Conservation (phyloP, 2,329 filamentous ascomycete species). For the Huntiella decipiens region DNA sequence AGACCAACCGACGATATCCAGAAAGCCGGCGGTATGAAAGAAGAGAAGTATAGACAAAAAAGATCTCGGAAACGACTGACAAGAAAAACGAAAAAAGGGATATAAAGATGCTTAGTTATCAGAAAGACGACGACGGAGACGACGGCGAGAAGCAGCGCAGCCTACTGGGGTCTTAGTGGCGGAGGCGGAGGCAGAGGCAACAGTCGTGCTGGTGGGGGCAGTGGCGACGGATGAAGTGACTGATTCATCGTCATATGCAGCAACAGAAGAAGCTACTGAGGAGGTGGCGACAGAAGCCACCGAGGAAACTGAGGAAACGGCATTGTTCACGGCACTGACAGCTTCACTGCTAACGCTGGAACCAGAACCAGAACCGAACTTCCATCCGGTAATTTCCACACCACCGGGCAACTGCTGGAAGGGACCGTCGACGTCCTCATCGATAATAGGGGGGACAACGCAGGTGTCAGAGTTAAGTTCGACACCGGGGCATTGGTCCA, state of each 20-base stretch:
- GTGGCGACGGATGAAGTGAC: constrained; percentile 4
- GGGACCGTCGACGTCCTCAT: constrained; percentile 26
- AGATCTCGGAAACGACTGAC: no score
- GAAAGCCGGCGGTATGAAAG: no score
- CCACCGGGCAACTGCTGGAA: constrained; percentile 34
- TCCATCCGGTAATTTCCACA: constrained; percentile 35
- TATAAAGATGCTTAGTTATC: no score
- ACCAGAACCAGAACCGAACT: constrained; percentile 20
- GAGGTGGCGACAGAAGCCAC: no score
- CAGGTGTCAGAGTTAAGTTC: constrained; percentile 33
- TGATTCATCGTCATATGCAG: background rate
- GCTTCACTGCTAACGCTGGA: background rate
- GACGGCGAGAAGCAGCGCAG: no score
- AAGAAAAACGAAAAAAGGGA: no score
- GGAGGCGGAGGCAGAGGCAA: background rate
- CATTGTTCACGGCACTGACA: background rate
- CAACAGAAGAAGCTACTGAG: background rate
- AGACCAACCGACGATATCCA: no score
- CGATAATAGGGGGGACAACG: constrained; percentile 27
- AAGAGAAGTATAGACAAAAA: no score
- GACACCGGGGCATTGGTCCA: constrained; percentile 43
- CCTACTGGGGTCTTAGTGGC: no score
- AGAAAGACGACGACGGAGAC: no score
- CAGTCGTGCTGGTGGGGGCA: background rate
- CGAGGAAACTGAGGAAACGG: background rate